Evolutionary conservation across 192 early-diverging fungal genomes (phyloP).

Genomic region (Backusella luteola): DNA sequence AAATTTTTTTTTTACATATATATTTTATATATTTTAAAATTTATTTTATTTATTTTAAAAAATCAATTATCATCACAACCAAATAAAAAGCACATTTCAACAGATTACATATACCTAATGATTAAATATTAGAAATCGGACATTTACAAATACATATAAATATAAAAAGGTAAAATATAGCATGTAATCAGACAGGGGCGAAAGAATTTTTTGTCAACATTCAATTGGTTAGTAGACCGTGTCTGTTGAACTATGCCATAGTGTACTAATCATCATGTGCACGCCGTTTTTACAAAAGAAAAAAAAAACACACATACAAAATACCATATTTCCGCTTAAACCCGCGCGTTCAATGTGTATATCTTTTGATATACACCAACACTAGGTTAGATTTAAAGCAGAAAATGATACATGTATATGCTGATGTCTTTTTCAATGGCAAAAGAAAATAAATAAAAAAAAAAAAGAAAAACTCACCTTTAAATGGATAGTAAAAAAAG

Average conservation of each 20-base stretch:
- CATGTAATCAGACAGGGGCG: constrained; percentile 5
- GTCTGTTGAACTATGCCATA: constrained; percentile 12
- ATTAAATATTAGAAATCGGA: background rate
- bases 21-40: too few species aligned
- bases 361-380: background rate
- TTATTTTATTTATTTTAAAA: background rate
- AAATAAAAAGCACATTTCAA: background rate
- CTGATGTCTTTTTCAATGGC: background rate
- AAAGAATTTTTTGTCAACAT: constrained; percentile 14
- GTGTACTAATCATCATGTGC: constrained; percentile 4
- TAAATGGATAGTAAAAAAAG: background rate
- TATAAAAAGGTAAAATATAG: background rate
- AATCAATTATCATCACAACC: background rate
- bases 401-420: background rate
- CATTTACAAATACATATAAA: background rate
- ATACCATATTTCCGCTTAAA: background rate
- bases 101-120: too few species aligned
- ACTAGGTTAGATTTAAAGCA: background rate
- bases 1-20: background rate
- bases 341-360: background rate
- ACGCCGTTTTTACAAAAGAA: background rate
- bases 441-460: background rate
- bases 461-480: background rate
- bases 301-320: background rate
- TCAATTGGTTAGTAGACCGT: constrained; percentile 10